Base-by-base conservation (phyloP, 306 rosid species). In the Arachis stenosperma region DNA sequence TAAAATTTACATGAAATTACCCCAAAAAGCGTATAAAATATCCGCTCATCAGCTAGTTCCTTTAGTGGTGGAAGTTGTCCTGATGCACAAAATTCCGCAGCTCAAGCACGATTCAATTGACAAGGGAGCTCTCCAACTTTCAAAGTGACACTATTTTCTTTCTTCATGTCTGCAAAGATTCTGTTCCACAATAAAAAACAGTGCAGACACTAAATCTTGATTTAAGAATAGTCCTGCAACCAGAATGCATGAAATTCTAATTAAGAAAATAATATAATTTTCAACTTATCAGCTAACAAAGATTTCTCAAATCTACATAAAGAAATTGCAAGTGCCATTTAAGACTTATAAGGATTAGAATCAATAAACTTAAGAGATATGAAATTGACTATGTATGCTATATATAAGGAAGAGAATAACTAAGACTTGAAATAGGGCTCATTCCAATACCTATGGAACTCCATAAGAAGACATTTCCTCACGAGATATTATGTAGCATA, bases 401-500 rank as follows among this genome's bases (percentile, higher is more conserved):
- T 50, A 44, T 67, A 22, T 57, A 17, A 17, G 17, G 43, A 79
- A 47, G 78, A 63, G 47, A 47, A 65, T 42, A 68, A n/a, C 11
- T 46, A 71, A 71, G 70, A 10, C n/a, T 56, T 54, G 54, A 75
- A 53, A 70, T 40, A n/a, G 52, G 74, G 65, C 30, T 65, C 61
- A 30, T 70, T 69, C 40, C 65, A 70, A 70, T 90, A 93, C 98
- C 96, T 93, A 89, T 90, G 98, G 84, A 93, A 93, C 87, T 93
- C 97, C 66, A 93, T 67, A 40, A 93, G 89, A 70, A 93, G 94
- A 81, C 73, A 70, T 4, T 82, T 77, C 84, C 90, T 70, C 75
- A 85, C 97, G 52, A 93, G 98, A 86, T 90, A 93, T 81, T 97
- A 87, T 84, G 90, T 97, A 65, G 85, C 98, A 17, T 14, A 29